These are phyloP conservation scores for Neonectria magnoliae DNA, from an alignment of 2,329 filamentous ascomycete species.

Conservation along the genomic window DNA sequence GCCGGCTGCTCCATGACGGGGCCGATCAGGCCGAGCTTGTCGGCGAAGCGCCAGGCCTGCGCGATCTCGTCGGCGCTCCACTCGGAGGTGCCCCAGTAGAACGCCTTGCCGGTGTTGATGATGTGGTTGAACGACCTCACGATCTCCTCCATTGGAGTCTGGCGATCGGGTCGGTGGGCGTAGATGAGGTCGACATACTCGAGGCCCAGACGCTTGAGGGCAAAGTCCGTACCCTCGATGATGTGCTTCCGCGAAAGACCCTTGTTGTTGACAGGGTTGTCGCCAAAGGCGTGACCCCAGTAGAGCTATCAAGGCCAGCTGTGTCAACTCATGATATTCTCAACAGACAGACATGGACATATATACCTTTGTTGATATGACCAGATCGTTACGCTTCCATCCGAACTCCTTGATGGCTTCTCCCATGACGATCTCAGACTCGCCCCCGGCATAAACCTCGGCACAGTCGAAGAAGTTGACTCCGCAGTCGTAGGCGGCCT, in stretches of 20 bases:
- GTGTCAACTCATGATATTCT: conserved; percentile 2
- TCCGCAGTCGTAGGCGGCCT: conserved; percentile 67
- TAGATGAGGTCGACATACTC: conserved; percentile 75
- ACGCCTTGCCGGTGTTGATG: conserved; percentile 72
- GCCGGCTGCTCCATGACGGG: conserved; percentile 74
- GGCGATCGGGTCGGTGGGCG: conserved; percentile 73
- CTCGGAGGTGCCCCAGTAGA: conserved; percentile 78
- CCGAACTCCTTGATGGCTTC: conserved; percentile 67
- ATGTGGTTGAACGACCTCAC: conserved; percentile 77
- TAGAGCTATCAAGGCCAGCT: conserved; percentile 62
- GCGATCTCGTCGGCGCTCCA: conserved; percentile 74
- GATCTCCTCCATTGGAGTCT: conserved; percentile 76
- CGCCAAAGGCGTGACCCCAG: conserved; percentile 69
- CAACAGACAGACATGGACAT: background rate
- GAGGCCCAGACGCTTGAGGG: conserved; percentile 66
- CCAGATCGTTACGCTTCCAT: conserved; percentile 70
- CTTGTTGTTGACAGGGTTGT: conserved; percentile 72
- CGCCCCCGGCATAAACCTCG: conserved; percentile 66
- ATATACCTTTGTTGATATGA: conserved; percentile 67
- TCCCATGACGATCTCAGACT: conserved; percentile 72
- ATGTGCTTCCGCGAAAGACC: conserved; percentile 77
- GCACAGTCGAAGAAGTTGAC: conserved; percentile 73
- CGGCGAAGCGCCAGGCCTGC: conserved; percentile 69
- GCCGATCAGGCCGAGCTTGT: conserved; percentile 68
- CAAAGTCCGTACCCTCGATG: conserved; percentile 70